These are phyloP conservation scores for Fusarium kyushuense DNA, from an alignment of 2,329 filamentous ascomycete genomes.

Conservation along the genomic window DNA sequence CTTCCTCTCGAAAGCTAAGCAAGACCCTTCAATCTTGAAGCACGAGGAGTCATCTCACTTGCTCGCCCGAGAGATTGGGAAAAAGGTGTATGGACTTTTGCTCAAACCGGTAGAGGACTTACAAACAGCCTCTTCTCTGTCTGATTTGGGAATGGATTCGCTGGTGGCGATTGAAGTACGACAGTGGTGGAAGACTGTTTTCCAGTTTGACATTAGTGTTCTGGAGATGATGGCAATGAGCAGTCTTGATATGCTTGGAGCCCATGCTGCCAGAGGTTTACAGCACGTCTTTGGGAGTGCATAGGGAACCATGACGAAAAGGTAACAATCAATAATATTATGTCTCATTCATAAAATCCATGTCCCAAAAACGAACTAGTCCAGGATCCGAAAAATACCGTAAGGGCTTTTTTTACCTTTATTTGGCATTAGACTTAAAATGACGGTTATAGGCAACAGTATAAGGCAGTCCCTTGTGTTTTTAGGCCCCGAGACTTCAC, in stretches of 20 bases:
- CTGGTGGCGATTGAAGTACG: slow-evolving; percentile 10
- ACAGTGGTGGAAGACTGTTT: slow-evolving; percentile 15
- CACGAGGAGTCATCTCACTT: neutral
- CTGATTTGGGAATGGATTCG: slow-evolving; percentile 15
- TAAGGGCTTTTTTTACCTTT: too few relatives aligned
- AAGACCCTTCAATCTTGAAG: neutral
- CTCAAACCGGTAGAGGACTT: slow-evolving; percentile 4
- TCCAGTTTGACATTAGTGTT: slow-evolving; percentile 12
- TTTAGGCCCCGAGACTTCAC: too few relatives aligned
- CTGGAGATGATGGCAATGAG: slow-evolving; percentile 21
- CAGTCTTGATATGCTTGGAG: slow-evolving; percentile 7
- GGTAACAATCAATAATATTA: neutral
- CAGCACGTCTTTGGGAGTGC: neutral
- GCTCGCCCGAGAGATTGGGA: slow-evolving; percentile 6
- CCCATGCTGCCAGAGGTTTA: slow-evolving; percentile 3
- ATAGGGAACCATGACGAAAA: too few relatives aligned
- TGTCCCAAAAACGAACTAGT: too few relatives aligned
- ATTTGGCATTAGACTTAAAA: too few relatives aligned
- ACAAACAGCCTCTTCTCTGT: slow-evolving; percentile 5
- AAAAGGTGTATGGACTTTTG: slow-evolving; percentile 11
- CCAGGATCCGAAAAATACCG: too few relatives aligned
- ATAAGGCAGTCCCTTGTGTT: too few relatives aligned
- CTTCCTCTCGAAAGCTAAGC: slow-evolving; percentile 4
- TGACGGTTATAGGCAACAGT: too few relatives aligned
- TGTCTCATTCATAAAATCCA: too few relatives aligned